phyloP scores from a whole-genome alignment of 2,329 filamentous ascomycete genomes.

The Hortaea sp. region DNA sequence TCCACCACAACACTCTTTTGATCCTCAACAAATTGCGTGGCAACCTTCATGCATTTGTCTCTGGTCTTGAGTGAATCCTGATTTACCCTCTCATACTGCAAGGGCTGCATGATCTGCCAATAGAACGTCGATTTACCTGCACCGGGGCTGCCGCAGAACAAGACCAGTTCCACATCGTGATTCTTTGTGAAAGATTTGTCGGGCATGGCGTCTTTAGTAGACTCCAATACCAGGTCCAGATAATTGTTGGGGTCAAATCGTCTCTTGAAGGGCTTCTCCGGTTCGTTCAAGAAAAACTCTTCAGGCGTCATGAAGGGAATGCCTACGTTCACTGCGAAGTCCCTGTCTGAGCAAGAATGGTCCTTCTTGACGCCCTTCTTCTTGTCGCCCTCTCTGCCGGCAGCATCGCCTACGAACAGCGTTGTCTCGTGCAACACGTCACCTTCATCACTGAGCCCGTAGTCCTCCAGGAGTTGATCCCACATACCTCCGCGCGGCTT shows the following conservation, averaged over 20 bases:
- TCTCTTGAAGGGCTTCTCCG: slow-evolving; percentile 54
- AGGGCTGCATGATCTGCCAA: slow-evolving; percentile 63
- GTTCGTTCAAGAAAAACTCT: slow-evolving; percentile 71
- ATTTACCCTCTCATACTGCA: slow-evolving; percentile 78
- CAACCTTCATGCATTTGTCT: slow-evolving; percentile 59
- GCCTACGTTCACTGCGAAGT: slow-evolving; percentile 77
- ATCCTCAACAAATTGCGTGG: slow-evolving; percentile 46
- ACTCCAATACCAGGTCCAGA: slow-evolving; percentile 23
- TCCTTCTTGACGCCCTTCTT: slow-evolving; percentile 39
- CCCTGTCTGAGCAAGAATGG: slow-evolving; percentile 52
- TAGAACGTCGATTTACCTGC: slow-evolving; percentile 90
- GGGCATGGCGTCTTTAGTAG: slow-evolving; percentile 9
- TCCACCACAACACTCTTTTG: slow-evolving; percentile 70
- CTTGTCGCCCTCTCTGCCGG: slow-evolving; percentile 37
- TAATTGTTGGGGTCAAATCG: slow-evolving; percentile 61
- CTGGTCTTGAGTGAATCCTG: slow-evolving; percentile 76
- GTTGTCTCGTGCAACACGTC: slow-evolving; percentile 61
- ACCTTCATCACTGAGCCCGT: slow-evolving; percentile 33
- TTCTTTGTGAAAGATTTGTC: slow-evolving; percentile 44
- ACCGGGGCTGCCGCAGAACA: slow-evolving; percentile 82
- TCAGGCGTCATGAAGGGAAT: slow-evolving; percentile 79
- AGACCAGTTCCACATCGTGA: slow-evolving; percentile 61
- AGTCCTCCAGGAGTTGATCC: slow-evolving; percentile 51
- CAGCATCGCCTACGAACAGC: slow-evolving; percentile 85
- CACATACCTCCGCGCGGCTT: slow-evolving; percentile 91